A percentile compares a stretch with the other conserved stretches of the same genome.
phyloP scores from a whole-genome alignment of 805 yeast species.

The Blastobotrys chiropterorum region DNA sequence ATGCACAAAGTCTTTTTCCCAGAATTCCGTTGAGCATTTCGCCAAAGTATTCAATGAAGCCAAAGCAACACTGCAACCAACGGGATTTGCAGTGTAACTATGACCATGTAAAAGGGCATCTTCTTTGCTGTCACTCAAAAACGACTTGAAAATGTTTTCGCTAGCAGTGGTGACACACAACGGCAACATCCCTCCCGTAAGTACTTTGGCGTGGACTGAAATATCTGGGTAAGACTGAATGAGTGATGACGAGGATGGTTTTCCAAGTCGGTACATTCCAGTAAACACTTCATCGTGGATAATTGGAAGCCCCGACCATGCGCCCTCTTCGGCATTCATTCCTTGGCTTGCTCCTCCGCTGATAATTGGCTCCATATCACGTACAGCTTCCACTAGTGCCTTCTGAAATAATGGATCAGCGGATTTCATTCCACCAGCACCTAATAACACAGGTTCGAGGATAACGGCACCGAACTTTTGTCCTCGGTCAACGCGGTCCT shows the following conservation, averaged over 20 bases:
- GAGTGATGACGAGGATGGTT: slow-evolving; percentile 14
- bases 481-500: slow-evolving; percentile 11
- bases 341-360: background rate
- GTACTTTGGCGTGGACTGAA: slow-evolving; percentile 23
- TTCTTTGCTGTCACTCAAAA: slow-evolving; percentile 18
- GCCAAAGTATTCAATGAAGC: slow-evolving; percentile 13
- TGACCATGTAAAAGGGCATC: slow-evolving; percentile 26
- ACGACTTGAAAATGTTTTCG: slow-evolving; percentile 20
- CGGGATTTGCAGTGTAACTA: slow-evolving; percentile 25
- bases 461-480: slow-evolving; percentile 23
- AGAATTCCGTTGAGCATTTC: slow-evolving; percentile 4
- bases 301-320: slow-evolving; percentile 23
- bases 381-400: slow-evolving; percentile 19
- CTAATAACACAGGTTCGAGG: slow-evolving; percentile 23
- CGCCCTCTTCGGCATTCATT: background rate
- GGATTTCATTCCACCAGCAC: slow-evolving; percentile 26
- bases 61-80: slow-evolving; percentile 23
- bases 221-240: slow-evolving; percentile 21
- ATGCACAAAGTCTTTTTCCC: slow-evolving; percentile 16
- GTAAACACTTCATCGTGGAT: slow-evolving; percentile 25
- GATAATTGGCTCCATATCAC: too few relatives aligned
- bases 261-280: slow-evolving; percentile 24
- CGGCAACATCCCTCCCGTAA: slow-evolving; percentile 25
- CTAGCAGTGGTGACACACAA: slow-evolving; percentile 21
- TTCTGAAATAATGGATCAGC: slow-evolving; percentile 22